Evolutionary conservation across 305 asterid species (phyloP), one percentile per base, ranked within the genome.

Genomic region (Fraxinus paxiana): DNA sequence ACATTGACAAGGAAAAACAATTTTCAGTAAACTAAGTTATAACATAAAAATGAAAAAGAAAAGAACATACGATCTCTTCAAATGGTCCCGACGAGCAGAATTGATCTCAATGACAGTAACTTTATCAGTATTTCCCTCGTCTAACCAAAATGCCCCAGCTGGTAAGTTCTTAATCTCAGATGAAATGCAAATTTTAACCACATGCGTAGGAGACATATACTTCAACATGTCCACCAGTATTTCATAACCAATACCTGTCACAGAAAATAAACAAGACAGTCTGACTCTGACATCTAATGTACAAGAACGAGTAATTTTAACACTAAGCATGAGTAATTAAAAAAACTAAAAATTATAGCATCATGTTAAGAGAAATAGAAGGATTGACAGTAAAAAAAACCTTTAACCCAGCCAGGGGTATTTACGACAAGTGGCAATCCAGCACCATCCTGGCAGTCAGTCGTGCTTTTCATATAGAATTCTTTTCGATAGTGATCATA

Each of bases 401-500:
- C 98, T 92, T 94, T 96, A 63, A 96, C 98, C 98, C 99, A 96
- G 79, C 97, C 99, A 2, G 97, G 92, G 77, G 99, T 94, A 90
- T 96, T 96, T 83, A 96, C 87, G 83, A 96, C 92, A 82, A 94
- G 92, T n/a, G 99, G 98, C 76, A 92, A 67, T 54, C 87, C 89
- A 76, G 84, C 76, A 83, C 77, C 80, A 80, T 84, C 86, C 74
- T 80, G 84, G 80, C 77, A 15, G 73, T 81, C 86, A 38, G 84
- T 75, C 74, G 78, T 83, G 78, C 74, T 79, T 65, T 65, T 77
- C 76, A 24, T 46, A 78, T 72, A 33, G 82, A 79, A 87, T 78
- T 87, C 85, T 81, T 87, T 85, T 79, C 79, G 81, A 86, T 92
- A 96, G 87, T 92, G 82, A 74, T 94, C 97, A 69, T 88, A 91